Base-by-base conservation (phyloP, 2,329 filamentous ascomycete species). In the Fusarium illudens region DNA sequence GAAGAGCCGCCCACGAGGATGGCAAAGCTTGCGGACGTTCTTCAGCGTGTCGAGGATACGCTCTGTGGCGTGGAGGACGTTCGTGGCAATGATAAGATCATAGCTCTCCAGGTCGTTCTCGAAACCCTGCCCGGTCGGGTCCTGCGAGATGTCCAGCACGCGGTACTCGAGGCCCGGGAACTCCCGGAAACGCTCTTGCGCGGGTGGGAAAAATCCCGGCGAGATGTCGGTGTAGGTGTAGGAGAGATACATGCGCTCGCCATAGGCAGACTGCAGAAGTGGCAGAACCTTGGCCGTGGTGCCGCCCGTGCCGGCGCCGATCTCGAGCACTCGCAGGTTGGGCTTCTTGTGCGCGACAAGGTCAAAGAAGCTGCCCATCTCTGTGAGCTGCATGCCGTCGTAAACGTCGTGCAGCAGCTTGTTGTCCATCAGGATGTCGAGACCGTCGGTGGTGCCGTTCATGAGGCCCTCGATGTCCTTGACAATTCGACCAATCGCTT, bases 191-290 rank as follows among this genome's bases (percentile, higher is more conserved):
- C 55, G 22, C 8, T 72, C 64, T 34, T 63, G 62, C 1, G 73
- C 76, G 0, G 56, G 44, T 2, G 25, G 51, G 37, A 78, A 75
- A 59, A 75, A 78, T 0, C 73, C 73, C 0, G 66, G 51, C 0
- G 73, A 75, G 11, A 77, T 68, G 19, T 78, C 75, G 0, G 76
- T 78, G 33, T 67, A 76, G 1, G 59, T 69, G 32, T 77, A 76
- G 3, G 25, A 42, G 48, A 60, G 17, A 59, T 66, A 19, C 51
- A 53, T 19, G 4, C 25, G 10, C 15, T 13, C n/a, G 13, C 33
- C 27, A 29, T 32, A 20, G n/a, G 12, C n/a, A 15, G 4, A 33
- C 13, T 70, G 58, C 2, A 54, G 42, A 20, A 73, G 57, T 19
- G 51, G 39, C 2, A 80, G 20, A 17, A 76, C 49, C 3, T 67